phyloP scores from a whole-genome alignment of 1,284 basidiomycete genomes.

The Fomitopsis pinicola region DNA sequence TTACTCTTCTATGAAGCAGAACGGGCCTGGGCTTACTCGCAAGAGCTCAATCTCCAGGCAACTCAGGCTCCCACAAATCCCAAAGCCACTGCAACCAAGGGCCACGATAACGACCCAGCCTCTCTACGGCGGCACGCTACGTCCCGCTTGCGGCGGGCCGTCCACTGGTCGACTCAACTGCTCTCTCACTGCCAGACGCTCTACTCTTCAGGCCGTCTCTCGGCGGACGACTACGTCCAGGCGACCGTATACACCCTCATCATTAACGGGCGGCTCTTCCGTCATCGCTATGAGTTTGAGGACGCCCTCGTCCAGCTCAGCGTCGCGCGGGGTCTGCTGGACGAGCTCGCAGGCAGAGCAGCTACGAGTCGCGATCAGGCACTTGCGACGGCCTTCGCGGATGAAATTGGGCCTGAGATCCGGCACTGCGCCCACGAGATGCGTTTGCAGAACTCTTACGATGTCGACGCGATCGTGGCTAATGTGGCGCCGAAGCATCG shows the following conservation, averaged over 20 bases:
- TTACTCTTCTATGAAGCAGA: slow-evolving; percentile 87
- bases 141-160: slow-evolving; percentile 78
- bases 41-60: slow-evolving; percentile 66
- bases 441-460: slow-evolving; percentile 70
- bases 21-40: slow-evolving; percentile 88
- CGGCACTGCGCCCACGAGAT: slow-evolving; percentile 91
- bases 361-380: slow-evolving; percentile 88
- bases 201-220: slow-evolving; percentile 47
- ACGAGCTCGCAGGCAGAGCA: slow-evolving; percentile 64
- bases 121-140: slow-evolving; percentile 71
- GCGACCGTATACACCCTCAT: slow-evolving; percentile 66
- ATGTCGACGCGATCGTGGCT: slow-evolving; percentile 77
- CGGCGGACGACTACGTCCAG: slow-evolving; percentile 56
- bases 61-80: slow-evolving; percentile 37
- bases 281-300: slow-evolving; percentile 73
- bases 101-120: slow-evolving; percentile 40
- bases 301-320: slow-evolving; percentile 75
- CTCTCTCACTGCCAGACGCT: slow-evolving; percentile 72
- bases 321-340: slow-evolving; percentile 76
- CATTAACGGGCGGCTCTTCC: slow-evolving; percentile 70
- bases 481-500: slow-evolving; percentile 63
- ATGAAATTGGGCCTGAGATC: slow-evolving; percentile 88
- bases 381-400: slow-evolving; percentile 79
- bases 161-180: slow-evolving; percentile 81
- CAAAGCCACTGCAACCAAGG: slow-evolving; percentile 29